phyloP scores from a whole-genome alignment of 768 basidiomycete genomes.

The Mycena belliarum region DNA sequence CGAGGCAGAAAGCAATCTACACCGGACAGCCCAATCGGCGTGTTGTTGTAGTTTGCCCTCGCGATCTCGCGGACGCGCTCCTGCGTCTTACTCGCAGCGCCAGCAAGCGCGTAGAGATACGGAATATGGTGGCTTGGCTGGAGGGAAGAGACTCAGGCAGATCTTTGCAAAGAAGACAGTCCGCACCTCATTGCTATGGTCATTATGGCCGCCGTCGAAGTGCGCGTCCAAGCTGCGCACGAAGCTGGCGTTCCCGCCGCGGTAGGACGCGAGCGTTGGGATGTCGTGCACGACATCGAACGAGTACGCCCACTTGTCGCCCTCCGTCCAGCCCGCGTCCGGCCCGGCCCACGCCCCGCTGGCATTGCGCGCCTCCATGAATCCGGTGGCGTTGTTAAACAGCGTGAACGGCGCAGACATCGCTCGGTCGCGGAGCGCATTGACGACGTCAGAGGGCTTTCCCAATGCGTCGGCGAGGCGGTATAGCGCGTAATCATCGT shows the following conservation, averaged over 20 bases:
- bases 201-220: constrained; percentile 67
- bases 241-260: constrained; percentile 68
- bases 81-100: constrained; percentile 70
- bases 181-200: constrained; percentile 77
- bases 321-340: constrained; percentile 80
- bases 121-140: constrained; percentile 88
- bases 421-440: constrained; percentile 57
- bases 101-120: constrained; percentile 75
- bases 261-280: constrained; percentile 47
- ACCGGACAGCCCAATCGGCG: constrained; percentile 70
- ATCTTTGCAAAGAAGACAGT: neutral
- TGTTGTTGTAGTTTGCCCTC: constrained; percentile 61
- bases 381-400: constrained; percentile 70
- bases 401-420: constrained; percentile 58
- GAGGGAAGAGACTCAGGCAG: neutral
- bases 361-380: constrained; percentile 78
- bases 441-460: constrained; percentile 46
- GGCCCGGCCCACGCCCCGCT: constrained; percentile 74
- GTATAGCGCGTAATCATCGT: constrained; percentile 77
- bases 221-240: constrained; percentile 65
- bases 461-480: constrained; percentile 57
- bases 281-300: constrained; percentile 60
- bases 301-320: constrained; percentile 69
- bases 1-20: constrained; percentile 36
- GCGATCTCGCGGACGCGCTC: constrained; percentile 72